A percentile compares a stretch with the other conserved stretches of the same genome.
These are phyloP conservation scores for Candida anglica DNA, from an alignment of 805 yeast species.

Conservation along the genomic window DNA sequence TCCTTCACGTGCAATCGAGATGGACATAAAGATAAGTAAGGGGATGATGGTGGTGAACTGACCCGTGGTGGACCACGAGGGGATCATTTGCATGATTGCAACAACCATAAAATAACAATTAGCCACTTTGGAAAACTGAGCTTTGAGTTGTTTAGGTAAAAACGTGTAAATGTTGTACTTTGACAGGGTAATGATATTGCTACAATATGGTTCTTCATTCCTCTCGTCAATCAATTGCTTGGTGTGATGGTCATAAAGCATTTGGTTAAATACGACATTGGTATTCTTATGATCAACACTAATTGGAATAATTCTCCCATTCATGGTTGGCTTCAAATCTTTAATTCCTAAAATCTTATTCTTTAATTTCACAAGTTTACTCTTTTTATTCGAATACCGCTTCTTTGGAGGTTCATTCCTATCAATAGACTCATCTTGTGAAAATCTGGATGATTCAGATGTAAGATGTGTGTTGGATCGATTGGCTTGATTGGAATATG, in stretches of 20 bases:
- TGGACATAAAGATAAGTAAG: constrained; percentile 75
- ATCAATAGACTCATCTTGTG: constrained; percentile 8
- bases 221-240: constrained; percentile 65
- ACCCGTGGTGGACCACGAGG: constrained; percentile 97
- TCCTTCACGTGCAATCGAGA: constrained; percentile 90
- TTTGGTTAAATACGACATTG: constrained; percentile 24
- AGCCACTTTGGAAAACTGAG: constrained; percentile 91
- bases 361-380: constrained; percentile 12
- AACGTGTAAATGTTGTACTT: constrained; percentile 79
- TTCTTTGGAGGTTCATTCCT: constrained; percentile 1
- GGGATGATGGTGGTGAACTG: constrained; percentile 93
- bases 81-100: constrained; percentile 92
- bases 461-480: neutral
- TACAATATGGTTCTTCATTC: constrained; percentile 52
- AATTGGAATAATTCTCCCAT: constrained; percentile 78
- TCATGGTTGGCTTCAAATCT: constrained; percentile 48
- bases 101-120: constrained; percentile 86
- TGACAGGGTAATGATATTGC: constrained; percentile 79
- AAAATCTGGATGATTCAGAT: neutral
- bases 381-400: neutral
- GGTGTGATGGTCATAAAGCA: constrained; percentile 16
- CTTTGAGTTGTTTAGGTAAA: constrained; percentile 81
- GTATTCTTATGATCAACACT: constrained; percentile 38
- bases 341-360: constrained; percentile 43
- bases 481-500: constrained; percentile 26